These are phyloP conservation scores for Davidsoniella neocaledoniae DNA, from an alignment of 2,329 filamentous ascomycete genomes.

Conservation along the genomic window DNA sequence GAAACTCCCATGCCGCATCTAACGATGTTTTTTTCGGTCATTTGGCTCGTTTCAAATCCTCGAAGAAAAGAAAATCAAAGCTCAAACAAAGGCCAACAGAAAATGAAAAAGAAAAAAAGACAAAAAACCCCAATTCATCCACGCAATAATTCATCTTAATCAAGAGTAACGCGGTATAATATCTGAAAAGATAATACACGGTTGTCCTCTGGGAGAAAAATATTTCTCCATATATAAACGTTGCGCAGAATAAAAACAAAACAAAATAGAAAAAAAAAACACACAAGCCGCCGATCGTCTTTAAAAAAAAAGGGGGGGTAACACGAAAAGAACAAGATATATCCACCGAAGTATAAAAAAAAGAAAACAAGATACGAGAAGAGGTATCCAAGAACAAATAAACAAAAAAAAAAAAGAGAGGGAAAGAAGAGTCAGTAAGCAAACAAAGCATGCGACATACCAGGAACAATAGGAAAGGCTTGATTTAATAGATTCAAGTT, in stretches of 20 bases:
- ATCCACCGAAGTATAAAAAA: background rate
- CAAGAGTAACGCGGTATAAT: too few relatives aligned
- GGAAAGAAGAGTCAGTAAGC: conserved; percentile 2
- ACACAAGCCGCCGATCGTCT: background rate
- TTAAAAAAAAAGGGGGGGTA: background rate
- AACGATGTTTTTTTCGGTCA: background rate
- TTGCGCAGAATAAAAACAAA: background rate
- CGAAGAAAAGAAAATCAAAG: background rate
- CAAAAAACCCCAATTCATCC: background rate
- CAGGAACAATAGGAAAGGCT: background rate
- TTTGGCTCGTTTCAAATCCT: background rate
- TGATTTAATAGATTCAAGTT: background rate
- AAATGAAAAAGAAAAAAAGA: background rate
- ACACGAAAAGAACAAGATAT: conserved; percentile 3
- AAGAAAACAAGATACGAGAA: conserved; percentile 1
- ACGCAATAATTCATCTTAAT: too few relatives aligned
- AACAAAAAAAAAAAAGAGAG: conserved; percentile 1
- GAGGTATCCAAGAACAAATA: conserved; percentile 3
- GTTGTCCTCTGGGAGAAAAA: background rate
- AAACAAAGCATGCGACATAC: background rate
- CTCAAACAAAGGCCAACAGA: background rate
- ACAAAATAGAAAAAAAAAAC: background rate
- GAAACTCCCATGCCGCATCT: too few relatives aligned
- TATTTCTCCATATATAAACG: background rate
- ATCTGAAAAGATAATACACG: background rate